A percentile compares a stretch with the other conserved stretches of the same genome.
Evolutionary conservation across 2,329 filamentous ascomycete species (phyloP).

Genomic region (Rosellinia necatrix): DNA sequence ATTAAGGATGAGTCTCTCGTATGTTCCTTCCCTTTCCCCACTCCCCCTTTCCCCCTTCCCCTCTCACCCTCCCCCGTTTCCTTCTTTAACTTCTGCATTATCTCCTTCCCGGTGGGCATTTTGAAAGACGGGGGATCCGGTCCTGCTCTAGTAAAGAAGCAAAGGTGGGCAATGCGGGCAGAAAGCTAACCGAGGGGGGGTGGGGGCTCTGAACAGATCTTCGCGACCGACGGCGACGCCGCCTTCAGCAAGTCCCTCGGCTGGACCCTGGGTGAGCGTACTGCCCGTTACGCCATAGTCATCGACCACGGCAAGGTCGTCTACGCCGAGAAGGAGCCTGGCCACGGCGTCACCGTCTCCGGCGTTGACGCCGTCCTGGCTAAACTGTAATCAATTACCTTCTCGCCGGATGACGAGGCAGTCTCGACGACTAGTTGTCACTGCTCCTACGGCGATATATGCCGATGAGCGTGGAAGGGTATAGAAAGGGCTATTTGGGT

Average conservation of each 20-base stretch:
- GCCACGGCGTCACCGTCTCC: conserved; percentile 46
- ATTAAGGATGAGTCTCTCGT: conserved; percentile 70
- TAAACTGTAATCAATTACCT: conserved; percentile 61
- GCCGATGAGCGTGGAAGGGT: no score
- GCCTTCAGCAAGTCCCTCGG: conserved; percentile 79
- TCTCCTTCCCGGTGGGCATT: no score
- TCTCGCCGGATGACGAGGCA: no score
- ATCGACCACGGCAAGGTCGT: conserved; percentile 82
- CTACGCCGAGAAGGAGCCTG: conserved; percentile 77
- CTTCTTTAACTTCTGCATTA: no score
- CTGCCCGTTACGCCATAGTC: conserved; percentile 78
- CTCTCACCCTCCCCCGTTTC: no score
- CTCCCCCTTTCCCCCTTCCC: background rate
- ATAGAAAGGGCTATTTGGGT: no score
- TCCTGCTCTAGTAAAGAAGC: no score
- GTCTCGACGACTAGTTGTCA: no score
- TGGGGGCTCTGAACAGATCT: conserved; percentile 61
- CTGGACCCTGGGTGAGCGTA: conserved; percentile 72
- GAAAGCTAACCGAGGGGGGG: no score
- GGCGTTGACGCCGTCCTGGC: conserved; percentile 59
- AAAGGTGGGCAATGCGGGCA: no score
- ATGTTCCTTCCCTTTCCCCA: conserved; percentile 34
- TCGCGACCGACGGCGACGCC: conserved; percentile 71
- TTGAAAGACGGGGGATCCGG: no score
- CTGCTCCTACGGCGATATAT: no score